Percentiles rank a stretch among this genome's conserved stretches.
These are phyloP conservation scores for Monilinia fructigena DNA, from an alignment of 2,329 filamentous ascomycete genomes.

Conservation along the genomic window DNA sequence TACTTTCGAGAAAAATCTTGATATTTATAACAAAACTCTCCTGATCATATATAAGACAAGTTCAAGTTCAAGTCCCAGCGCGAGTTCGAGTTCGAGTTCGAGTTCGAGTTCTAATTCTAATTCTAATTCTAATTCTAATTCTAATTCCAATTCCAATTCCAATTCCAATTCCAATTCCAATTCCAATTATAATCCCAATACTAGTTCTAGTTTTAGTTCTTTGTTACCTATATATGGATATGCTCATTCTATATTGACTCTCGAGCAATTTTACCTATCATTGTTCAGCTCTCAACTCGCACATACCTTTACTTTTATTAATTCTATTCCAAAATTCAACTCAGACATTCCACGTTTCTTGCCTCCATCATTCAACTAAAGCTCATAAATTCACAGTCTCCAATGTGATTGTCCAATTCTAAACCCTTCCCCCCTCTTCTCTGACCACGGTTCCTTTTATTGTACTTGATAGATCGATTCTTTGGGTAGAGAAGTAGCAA, in stretches of 20 bases:
- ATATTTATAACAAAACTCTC: neutral
- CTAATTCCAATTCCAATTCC: no score
- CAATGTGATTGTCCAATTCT: neutral
- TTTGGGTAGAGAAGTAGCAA: neutral
- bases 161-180: no score
- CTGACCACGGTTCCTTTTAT: neutral
- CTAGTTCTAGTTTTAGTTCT: no score
- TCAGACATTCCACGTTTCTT: no score
- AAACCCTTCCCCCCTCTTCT: neutral
- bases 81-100: no score
- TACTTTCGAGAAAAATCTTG: neutral
- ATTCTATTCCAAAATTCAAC: no score
- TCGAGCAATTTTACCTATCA: no score
- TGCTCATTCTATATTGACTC: neutral
- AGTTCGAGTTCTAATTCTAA: no score
- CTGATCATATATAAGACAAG: neutral
- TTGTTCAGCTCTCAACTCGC: constrained; percentile 1
- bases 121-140: no score
- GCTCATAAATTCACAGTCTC: neutral
- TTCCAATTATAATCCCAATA: no score
- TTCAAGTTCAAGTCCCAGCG: neutral
- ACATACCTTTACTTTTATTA: neutral
- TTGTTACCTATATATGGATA: no score
- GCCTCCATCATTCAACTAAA: neutral
- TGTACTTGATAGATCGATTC: neutral